Percentiles rank a stretch among this genome's conserved stretches.
Conservation (phyloP, 352 stramenopile species). For the Globisporangium viniferum region DNA sequence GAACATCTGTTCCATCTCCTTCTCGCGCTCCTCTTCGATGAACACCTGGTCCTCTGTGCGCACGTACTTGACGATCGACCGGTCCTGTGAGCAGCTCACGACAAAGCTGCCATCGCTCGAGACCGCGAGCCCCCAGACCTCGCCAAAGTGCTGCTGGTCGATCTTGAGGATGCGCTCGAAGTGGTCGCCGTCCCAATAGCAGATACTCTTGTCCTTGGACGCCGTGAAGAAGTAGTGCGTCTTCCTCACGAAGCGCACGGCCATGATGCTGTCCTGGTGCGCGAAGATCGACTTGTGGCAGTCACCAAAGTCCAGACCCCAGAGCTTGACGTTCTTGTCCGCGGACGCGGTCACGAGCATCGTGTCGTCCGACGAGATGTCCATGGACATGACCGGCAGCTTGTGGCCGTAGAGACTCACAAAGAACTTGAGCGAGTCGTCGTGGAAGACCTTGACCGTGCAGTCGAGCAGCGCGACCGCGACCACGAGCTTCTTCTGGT, state of each 20-base stretch:
- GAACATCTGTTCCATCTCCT: slow-evolving; percentile 95
- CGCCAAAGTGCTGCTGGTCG: slow-evolving; percentile 69
- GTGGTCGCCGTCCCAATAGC: slow-evolving; percentile 98
- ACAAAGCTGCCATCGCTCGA: slow-evolving; percentile 92
- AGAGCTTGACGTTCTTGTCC: slow-evolving; percentile 99
- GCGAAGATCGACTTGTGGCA: slow-evolving; percentile 99
- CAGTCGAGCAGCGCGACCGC: slow-evolving; percentile 93
- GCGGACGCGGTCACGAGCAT: slow-evolving; percentile 97
- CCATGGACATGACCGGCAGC: slow-evolving; percentile 96
- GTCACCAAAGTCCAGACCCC: slow-evolving; percentile 99
- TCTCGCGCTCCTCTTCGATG: slow-evolving; percentile 97
- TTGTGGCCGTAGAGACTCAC: slow-evolving; percentile 99
- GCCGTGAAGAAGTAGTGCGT: slow-evolving; percentile 99
- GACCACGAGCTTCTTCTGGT: slow-evolving; percentile 85
- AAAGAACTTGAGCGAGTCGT: slow-evolving; percentile 99
- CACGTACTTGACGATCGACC: slow-evolving; percentile 96
- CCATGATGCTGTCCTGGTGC: slow-evolving; percentile 98
- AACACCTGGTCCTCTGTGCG: slow-evolving; percentile 97
- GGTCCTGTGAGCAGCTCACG: slow-evolving; percentile 95
- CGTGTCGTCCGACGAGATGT: slow-evolving; percentile 96
- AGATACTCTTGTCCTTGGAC: slow-evolving; percentile 97
- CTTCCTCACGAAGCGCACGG: slow-evolving; percentile 91
- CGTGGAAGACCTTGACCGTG: slow-evolving; percentile 99
- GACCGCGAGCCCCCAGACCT: slow-evolving; percentile 88
- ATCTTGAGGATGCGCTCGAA: slow-evolving; percentile 93